Base-by-base conservation (phyloP, 805 yeast genomes). In the Yamadazyma akitaensis region DNA sequence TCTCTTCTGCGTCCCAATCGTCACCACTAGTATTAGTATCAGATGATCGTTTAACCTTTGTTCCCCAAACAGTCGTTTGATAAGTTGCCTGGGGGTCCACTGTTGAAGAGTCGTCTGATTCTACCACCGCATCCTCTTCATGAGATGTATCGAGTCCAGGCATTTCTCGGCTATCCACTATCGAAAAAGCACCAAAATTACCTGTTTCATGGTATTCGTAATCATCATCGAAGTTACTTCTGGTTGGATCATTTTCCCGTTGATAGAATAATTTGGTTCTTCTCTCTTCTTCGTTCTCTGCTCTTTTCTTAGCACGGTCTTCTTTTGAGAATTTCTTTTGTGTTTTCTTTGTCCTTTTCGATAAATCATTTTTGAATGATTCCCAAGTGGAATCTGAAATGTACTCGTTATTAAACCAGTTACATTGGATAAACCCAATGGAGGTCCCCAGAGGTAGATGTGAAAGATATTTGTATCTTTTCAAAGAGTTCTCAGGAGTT, bases 371-470 rank as follows among this genome's bases (percentile, higher is more conserved):
- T 40, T 75, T 71, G 61, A 81, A 85, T 24, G 61, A 58, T 2
- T 67, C 65, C 73, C 68, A 72, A 44, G 62, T 64, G 43, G 64
- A 73, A n/a, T 50, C 49, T 18, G 53, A 46, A 10, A 71, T 55
- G 42, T 46, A 62, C 47, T 63, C 70, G 53, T 63, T 70, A 13
- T 63, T 50, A 28, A 46, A 51, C 98, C 98, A 92, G 60, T 88
- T 84, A 43, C 96, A 77, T 56, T 94, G 98, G 45, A 94, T 60
- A 51, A 88, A 82, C 10, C 90, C 95, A 37, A 92, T 63, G 43
- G 85, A 86, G 0, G 96, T 85, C 1, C 97, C 97, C 25, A 80
- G 61, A 0, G 99, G 97, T 18, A 90, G 65, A 63, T 92, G 92
- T 0, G 86, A 76, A 47, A 94, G 65, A 61, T 86, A 89, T 62